Base-by-base conservation (phyloP, 2,329 filamentous ascomycete species). In the Diaporthe sp. region DNA sequence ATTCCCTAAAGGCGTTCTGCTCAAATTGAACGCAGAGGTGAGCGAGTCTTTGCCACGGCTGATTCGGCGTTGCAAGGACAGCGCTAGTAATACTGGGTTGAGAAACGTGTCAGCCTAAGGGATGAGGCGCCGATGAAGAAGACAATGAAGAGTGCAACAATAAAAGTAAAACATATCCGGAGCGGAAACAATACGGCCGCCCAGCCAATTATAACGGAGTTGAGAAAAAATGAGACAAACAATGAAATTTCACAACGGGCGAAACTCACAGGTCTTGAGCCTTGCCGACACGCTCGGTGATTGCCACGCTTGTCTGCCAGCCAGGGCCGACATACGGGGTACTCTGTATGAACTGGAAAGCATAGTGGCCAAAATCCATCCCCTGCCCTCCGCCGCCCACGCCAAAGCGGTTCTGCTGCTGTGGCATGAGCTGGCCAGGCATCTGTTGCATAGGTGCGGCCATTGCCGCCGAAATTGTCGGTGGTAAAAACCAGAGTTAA, bases 381-480 rank as follows among this genome's bases (percentile, higher is more conserved):
- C 68, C 61, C 31, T 53, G 57, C 9, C 62, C 73, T 19, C 49
- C 49, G 53, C 46, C 61, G 62, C 61, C 70, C 70, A 75, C 72
- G 46, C 58, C 62, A 61, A 77, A 70, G 28, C 70, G 61, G 8
- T 82, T 82, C 74, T 85, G 85, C 76, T 83, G 83, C 78, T 81
- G 84, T 79, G 84, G 84, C 82, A 87, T 84, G 83, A 88, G 86
- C 75, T 85, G 84, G 82, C 84, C 86, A 78, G 84, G 86, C 88
- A 91, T 90, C 80, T 90, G 89, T 82, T 88, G 87, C 84, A 91
- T 88, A 79, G 90, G 91, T 81, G 87, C 89, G 85, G 90, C 89
- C 90, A 92, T 91, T 84, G 87, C 88, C 86, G 87, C 87, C 79
- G 77, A 76, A 71, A 75, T 31, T 58, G 55, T 31, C 70, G 61